Base-by-base conservation (phyloP, 1,284 basidiomycete species). In the Cryptococcus wingfieldii region DNA sequence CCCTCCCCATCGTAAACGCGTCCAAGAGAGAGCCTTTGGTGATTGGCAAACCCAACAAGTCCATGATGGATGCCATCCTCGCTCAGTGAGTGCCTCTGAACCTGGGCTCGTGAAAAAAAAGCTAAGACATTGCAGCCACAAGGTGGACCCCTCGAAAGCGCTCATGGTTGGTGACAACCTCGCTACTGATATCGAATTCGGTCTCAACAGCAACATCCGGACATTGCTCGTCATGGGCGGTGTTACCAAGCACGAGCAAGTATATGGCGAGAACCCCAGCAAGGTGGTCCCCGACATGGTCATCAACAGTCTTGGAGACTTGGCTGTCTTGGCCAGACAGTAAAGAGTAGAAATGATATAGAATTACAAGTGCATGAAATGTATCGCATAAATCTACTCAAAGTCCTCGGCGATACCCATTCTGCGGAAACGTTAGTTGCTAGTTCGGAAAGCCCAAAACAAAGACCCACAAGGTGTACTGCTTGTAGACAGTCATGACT, bases 141-240 rank as follows among this genome's bases (percentile, higher is more conserved):
- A 88, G 47, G 93, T 90, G 71, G 88, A 98, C 74, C 88, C 88
- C 38, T 78, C 81, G 54, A 81, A 86, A 48, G 93, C 94, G 1
- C 84, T 98, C 69, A 96, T 99, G 89, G 83, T 98, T 43, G 95
- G 95, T 41, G 95, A 98, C 77, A 84, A 96, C 56, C 81, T 98
- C 59, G 87, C 90, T 67, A 98, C 96, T 1, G 96, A 99, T 76
- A 76, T 77, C 25, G 63, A 88, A 47, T 98, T 98, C 67, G 95
- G 91, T 46, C 83, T 90, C 73, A 83, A 83, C 46, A 91, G 91
- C 25, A 89, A 89, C 13, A 81, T 98, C 19, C 78, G 88, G 14
- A 95, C 93, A 1, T 79, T 98, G 51, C 83, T 98, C 43, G 96
- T 98, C 50, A 80, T 98, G 62, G 96, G 93, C n/a, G 95, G 94